phyloP scores from a whole-genome alignment of 2,329 filamentous ascomycete species.

The Ascomycota sp. region DNA sequence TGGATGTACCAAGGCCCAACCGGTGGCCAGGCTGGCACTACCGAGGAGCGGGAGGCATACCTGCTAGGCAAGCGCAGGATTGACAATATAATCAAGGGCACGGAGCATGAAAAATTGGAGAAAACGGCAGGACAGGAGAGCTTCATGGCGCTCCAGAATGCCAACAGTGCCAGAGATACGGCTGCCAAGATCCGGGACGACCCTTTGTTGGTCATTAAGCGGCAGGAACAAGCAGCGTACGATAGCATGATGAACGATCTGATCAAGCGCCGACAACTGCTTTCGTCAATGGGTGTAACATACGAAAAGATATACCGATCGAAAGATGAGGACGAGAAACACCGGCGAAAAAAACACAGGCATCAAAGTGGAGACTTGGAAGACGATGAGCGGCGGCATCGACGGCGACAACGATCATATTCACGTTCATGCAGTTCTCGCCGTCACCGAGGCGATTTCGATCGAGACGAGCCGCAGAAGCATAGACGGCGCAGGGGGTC shows the following conservation, averaged over 20 bases:
- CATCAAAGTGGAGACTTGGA: slow-evolving; percentile 1
- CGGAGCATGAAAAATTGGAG: slow-evolving; percentile 60
- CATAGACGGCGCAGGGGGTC: slow-evolving; percentile 8
- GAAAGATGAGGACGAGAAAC: slow-evolving; percentile 11
- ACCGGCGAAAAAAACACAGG: slow-evolving; percentile 20
- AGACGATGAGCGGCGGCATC: slow-evolving; percentile 4
- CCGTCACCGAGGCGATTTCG: slow-evolving; percentile 8
- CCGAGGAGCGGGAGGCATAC: slow-evolving; percentile 85
- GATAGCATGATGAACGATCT: slow-evolving; percentile 65
- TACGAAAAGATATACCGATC: slow-evolving; percentile 22
- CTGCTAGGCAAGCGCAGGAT: slow-evolving; percentile 82
- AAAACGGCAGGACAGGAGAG: slow-evolving; percentile 46
- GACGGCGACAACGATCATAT: slow-evolving; percentile 17
- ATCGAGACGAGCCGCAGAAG: slow-evolving; percentile 2
- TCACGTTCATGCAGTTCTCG: slow-evolving; percentile 21
- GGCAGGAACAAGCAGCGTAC: slow-evolving; percentile 67
- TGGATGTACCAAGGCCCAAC: slow-evolving; percentile 96
- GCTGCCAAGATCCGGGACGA: slow-evolving; percentile 77
- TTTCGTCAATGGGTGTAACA: slow-evolving; percentile 39
- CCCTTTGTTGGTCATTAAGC: slow-evolving; percentile 81
- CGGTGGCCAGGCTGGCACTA: slow-evolving; percentile 51
- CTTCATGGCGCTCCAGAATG: slow-evolving; percentile 42
- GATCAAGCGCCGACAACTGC: slow-evolving; percentile 42
- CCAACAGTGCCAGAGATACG: slow-evolving; percentile 59
- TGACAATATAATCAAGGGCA: slow-evolving; percentile 60